A percentile compares a stretch with the other conserved stretches of the same genome.
phyloP scores from a whole-genome alignment of 305 asterid species.

The Fraxinus nigra region DNA sequence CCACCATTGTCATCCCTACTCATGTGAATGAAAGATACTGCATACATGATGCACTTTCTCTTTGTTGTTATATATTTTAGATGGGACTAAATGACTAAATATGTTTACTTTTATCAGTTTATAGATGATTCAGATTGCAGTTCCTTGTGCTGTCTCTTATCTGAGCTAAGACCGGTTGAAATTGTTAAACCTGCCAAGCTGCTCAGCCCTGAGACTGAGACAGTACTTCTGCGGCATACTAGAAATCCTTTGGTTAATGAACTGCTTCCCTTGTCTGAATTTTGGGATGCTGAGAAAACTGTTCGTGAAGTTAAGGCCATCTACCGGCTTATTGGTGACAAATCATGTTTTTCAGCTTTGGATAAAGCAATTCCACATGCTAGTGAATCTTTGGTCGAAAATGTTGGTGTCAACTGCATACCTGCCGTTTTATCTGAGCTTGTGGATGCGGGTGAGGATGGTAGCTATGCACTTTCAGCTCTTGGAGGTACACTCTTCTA shows the following conservation, averaged over 20 bases:
- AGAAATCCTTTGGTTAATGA: conserved; percentile 83
- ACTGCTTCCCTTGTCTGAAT: conserved; percentile 80
- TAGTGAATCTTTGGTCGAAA: conserved; percentile 31
- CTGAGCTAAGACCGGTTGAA: conserved; percentile 96
- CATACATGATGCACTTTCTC: conserved; percentile 11
- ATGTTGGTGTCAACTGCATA: conserved; percentile 41
- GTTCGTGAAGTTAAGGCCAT: conserved; percentile 56
- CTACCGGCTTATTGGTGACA: conserved; percentile 43
- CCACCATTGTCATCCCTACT: neutral
- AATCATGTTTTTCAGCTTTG: conserved; percentile 35
- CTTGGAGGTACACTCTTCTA: conserved; percentile 90
- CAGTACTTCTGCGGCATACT: conserved; percentile 67
- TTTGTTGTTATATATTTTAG: conserved; percentile 17
- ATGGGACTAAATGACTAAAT: conserved; percentile 19
- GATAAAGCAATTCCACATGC: conserved; percentile 32
- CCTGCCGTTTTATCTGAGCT: conserved; percentile 70
- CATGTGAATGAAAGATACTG: neutral
- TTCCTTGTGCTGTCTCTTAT: conserved; percentile 69
- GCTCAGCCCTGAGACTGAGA: conserved; percentile 82
- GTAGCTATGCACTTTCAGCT: conserved; percentile 87
- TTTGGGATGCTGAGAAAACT: conserved; percentile 92
- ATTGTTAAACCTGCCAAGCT: conserved; percentile 86
- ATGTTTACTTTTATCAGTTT: conserved; percentile 58
- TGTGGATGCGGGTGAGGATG: conserved; percentile 65
- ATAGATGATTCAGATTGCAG: conserved; percentile 94